phyloP scores from a whole-genome alignment of 116 monocot genomes.

The Phalaenopsis hybrid region DNA sequence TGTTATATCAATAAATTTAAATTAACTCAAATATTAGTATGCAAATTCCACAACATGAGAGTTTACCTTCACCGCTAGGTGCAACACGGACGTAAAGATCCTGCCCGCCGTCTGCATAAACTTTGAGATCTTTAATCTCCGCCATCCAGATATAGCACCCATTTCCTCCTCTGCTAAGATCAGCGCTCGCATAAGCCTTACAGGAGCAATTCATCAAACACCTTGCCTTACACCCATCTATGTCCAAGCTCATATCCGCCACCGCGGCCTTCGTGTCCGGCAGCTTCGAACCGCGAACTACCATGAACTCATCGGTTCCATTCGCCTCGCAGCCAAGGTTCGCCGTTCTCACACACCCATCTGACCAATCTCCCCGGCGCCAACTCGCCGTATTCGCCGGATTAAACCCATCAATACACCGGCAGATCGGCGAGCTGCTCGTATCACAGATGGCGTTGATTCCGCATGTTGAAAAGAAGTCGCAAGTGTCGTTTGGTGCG shows the following conservation, averaged over 20 bases:
- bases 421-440: constrained; percentile 9
- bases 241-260: constrained; percentile 24
- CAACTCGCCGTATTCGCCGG: constrained; percentile 16
- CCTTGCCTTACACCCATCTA: constrained; percentile 25
- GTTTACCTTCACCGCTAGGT: constrained; percentile 1
- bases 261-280: constrained; percentile 28
- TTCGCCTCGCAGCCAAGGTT: constrained; percentile 18
- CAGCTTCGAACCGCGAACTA: constrained; percentile 23
- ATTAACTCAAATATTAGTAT: too few relatives aligned
- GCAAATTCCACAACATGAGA: not conserved
- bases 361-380: constrained; percentile 10
- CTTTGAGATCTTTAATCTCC: constrained; percentile 30
- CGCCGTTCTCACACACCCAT: constrained; percentile 29
- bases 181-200: constrained; percentile 22
- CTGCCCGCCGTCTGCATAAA: constrained; percentile 17
- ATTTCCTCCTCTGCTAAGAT: constrained; percentile 11
- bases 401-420: constrained; percentile 21
- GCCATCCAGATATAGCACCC: constrained; percentile 38
- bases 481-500: constrained; percentile 20
- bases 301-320: constrained; percentile 24
- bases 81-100: constrained; percentile 28
- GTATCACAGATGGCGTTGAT: constrained; percentile 16
- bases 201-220: constrained; percentile 42
- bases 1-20: too few relatives aligned
- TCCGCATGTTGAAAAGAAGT: constrained; percentile 16